Base-by-base conservation (phyloP, 2,329 filamentous ascomycete species). In the Xylaria sp. region DNA sequence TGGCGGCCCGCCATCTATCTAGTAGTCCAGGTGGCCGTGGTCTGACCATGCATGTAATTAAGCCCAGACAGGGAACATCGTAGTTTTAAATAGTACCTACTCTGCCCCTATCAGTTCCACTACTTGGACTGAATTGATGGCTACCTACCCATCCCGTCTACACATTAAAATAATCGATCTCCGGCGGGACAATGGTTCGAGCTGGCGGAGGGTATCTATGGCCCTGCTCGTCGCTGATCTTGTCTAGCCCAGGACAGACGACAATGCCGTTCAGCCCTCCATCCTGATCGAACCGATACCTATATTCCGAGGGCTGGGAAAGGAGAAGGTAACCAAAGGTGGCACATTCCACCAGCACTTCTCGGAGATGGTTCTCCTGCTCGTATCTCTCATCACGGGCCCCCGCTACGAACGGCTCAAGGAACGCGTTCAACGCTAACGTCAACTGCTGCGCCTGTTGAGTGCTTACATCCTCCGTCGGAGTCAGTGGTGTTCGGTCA, bases 271-370 rank as follows among this genome's bases (percentile, higher is more conserved):
- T 50, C 4, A 43, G 24, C 2, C 48, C 54, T 11, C 46, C 51
- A 7, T 38, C 41, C 13, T 29, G 47, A 13, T 61, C 56, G 26
- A 63, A 66, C 1, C 43, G 41, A 46, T 75, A 71, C 1, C 56
- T 50, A 65, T 71, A 76, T 29, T 77, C 74, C 7, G 66, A 65
- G 0, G 74, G 74, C 46, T 78, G 75, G 4, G 75, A 78, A 26
- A 78, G 64, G 6, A 78, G 47, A 17, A 72, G 48, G 52, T 77
- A 75, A 9, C 76, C 76, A 21, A 78, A 64, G 45, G 68, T 73
- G 17, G 72, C 64, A 37, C 71, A 74, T 59, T 77, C 74, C 2
- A 69, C 54, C 17, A 76, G 71, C 11, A 78, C 67, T 11, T 68
- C 70, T 41, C 73, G 66, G 2, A 78, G 65, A 40, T 77, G 72